Conservation (phyloP, 495 filamentous ascomycete species). For the Penicillium arizonense region DNA sequence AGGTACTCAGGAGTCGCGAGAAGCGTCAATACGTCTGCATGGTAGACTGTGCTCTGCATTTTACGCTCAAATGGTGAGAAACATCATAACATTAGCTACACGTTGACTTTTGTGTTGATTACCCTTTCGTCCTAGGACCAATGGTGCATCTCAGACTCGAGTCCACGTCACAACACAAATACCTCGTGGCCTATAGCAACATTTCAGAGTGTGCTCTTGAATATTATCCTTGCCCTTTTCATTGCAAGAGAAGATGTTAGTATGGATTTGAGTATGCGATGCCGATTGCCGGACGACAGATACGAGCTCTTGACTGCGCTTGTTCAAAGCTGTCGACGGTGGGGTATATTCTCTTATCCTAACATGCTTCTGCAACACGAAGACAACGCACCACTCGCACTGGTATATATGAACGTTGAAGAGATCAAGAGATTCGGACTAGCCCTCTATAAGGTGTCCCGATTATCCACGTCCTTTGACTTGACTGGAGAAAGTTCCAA, state of each 20-base stretch:
- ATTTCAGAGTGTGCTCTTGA: conserved; percentile 20
- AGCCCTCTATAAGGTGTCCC: conserved; percentile 20
- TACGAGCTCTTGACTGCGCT: conserved; percentile 12
- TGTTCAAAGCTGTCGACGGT: conserved; percentile 13
- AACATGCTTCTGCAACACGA: conserved; percentile 19
- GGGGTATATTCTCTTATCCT: conserved; percentile 20
- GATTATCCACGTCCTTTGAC: neutral
- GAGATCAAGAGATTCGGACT: conserved; percentile 23
- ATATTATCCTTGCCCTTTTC: conserved; percentile 17
- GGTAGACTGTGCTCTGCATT: conserved; percentile 12
- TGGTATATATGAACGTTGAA: conserved; percentile 20
- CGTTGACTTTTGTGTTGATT: neutral
- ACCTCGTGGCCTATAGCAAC: conserved; percentile 19
- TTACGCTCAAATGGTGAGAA: conserved; percentile 17
- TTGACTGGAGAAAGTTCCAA: neutral
- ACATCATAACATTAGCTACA: neutral
- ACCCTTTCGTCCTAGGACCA: neutral
- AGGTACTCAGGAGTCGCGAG: conserved; percentile 5
- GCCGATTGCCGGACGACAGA: conserved; percentile 1
- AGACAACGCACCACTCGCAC: conserved; percentile 4
- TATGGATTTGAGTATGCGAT: conserved; percentile 10
- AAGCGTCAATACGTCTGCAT: conserved; percentile 14
- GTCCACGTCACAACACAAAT: neutral
- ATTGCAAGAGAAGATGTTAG: conserved; percentile 3
- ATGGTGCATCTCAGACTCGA: conserved; percentile 9